Base-by-base conservation (phyloP, 2,329 filamentous ascomycete species). In the Penicillium sp. region DNA sequence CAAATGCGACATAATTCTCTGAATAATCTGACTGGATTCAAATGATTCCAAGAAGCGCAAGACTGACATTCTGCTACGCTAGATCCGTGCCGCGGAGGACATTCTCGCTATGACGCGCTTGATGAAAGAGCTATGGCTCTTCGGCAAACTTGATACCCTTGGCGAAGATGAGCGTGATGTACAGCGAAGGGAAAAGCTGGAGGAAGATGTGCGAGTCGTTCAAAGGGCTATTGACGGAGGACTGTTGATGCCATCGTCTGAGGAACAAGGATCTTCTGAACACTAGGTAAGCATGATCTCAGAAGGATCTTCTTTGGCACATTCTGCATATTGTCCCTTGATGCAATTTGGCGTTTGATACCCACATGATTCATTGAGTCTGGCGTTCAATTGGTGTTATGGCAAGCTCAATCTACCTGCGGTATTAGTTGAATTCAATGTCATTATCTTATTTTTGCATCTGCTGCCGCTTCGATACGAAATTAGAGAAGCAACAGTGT, bases 81-180 rank as follows among this genome's bases (percentile, higher is more conserved):
- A 83, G 83, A 80, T 86, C 58, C 81, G 82, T 53, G 79, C 82
- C 1, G 80, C 81, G 13, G 84, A 88, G 71, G 84, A 87, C 51
- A 75, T 86, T 10, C 77, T 85, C 54, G 78, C 79, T 11, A 68
- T 88, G 13, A 84, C 83, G 26, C 79, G 85, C 19, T 78, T 80
- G 26, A 75, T 88, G 71, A 86, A 88, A 66, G 85, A 88, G 65
- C 76, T 84, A 19, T 88, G 85, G 85, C 74, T 87, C 6, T 87
- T 86, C 62, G 85, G 85, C 3, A 82, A 83, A 53, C 75, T 88
- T 40, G 79, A 86, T 53, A 85, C 83, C 0, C 67, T 86, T 1
- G 78, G 74, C 13, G 72, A 74, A 52, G 68, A 76, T 38, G 72
- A 74, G 30, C 63, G 70, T 18, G 73, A 77, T 48, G 61, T 70